Percentiles rank a stretch among this genome's conserved stretches.
Conservation (phyloP, 176 grass and related monocot genomes). For the Otatea glauca region DNA sequence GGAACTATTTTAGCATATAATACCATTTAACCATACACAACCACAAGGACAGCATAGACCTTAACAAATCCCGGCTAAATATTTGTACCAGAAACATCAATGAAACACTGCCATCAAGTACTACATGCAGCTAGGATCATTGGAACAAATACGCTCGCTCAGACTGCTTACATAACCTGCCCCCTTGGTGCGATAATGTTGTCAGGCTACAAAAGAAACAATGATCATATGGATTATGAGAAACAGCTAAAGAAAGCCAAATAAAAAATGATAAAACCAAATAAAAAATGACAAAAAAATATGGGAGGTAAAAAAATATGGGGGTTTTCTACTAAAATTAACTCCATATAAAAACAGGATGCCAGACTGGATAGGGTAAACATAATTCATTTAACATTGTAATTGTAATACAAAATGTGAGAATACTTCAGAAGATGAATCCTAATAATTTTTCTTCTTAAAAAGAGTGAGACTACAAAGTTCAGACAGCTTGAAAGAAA, state of each 20-base stretch:
- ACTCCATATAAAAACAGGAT: not conserved
- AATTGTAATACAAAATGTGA: not conserved
- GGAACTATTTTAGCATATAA: constrained; percentile 20
- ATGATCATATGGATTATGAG: not conserved
- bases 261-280: not conserved
- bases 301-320: not conserved
- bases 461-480: too few relatives aligned
- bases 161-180: constrained; percentile 18
- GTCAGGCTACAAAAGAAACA: constrained; percentile 58
- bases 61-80: constrained; percentile 15
- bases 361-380: not conserved
- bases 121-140: constrained; percentile 5
- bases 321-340: not conserved
- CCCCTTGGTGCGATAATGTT: constrained; percentile 59
- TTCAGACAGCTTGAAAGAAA: not conserved
- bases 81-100: constrained; percentile 19
- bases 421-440: not conserved
- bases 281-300: not conserved
- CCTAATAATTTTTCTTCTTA: too few relatives aligned
- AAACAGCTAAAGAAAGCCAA: not conserved
- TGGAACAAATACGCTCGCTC: not conserved
- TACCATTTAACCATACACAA: not conserved
- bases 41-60: not conserved
- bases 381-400: not conserved
- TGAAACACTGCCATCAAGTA: not conserved